Evolutionary conservation across 2,329 filamentous ascomycete genomes (phyloP).

Genomic region (Aureobasidium sp.): DNA sequence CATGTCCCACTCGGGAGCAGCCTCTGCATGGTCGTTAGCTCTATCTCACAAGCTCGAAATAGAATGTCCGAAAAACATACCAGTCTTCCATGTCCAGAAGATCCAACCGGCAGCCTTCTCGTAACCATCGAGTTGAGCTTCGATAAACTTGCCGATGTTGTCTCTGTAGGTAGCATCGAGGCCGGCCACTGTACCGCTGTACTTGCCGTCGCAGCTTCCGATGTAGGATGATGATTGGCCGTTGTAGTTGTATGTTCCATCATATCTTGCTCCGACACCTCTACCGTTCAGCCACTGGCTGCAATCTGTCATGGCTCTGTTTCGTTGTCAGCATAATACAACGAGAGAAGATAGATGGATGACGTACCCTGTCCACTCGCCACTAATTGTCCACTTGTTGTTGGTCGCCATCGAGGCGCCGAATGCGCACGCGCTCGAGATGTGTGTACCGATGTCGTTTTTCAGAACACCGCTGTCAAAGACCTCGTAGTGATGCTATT

Average conservation of each 20-base stretch:
- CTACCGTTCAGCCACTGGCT: conserved; percentile 26
- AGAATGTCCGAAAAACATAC: not conserved
- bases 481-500: conserved; percentile 37
- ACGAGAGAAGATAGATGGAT: no score
- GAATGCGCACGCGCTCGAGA: conserved; percentile 35
- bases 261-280: conserved; percentile 34
- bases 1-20: conserved; percentile 42
- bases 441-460: conserved; percentile 30
- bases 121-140: conserved; percentile 39
- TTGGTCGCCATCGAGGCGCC: conserved; percentile 37
- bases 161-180: conserved; percentile 33
- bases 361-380: conserved; percentile 35
- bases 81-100: conserved; percentile 43
- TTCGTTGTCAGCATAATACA: no score
- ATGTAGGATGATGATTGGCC: conserved; percentile 28
- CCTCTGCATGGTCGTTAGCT: conserved; percentile 22
- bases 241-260: conserved; percentile 29
- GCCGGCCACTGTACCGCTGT: conserved; percentile 32
- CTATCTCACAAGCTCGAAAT: not conserved
- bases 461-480: conserved; percentile 31
- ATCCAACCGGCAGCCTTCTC: conserved; percentile 42
- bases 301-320: no score
- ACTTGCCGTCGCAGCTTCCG: conserved; percentile 37
- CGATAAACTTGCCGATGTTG: conserved; percentile 37
- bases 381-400: conserved; percentile 38